Percentiles rank a stretch among this genome's conserved stretches.
Conservation (phyloP, 108 stramenopile genomes). For the Skeletonema tropicum region DNA sequence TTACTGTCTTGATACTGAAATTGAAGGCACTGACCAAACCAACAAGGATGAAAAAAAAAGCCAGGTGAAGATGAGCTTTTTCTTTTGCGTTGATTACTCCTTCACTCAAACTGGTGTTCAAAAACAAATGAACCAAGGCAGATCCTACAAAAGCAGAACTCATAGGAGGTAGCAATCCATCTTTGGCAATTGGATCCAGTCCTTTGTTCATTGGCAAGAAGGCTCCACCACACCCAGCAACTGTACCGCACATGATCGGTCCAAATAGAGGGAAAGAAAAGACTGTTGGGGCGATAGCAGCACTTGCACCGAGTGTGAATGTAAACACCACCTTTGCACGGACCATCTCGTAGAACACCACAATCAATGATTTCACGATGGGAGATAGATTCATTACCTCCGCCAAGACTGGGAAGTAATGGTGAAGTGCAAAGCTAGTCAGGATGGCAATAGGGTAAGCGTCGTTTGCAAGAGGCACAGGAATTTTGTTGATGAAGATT, state of each 20-base stretch:
- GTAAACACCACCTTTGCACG: conserved; percentile 81
- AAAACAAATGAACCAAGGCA: conserved; percentile 76
- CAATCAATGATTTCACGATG: conserved; percentile 51
- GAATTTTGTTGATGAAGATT: conserved; percentile 78
- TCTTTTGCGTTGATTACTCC: conserved; percentile 63
- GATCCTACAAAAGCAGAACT: conserved; percentile 76
- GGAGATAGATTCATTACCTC: conserved; percentile 68
- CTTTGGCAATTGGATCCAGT: conserved; percentile 75
- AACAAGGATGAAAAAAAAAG: conserved; percentile 73
- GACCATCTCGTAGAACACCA: conserved; percentile 69
- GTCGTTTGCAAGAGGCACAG: conserved; percentile 81
- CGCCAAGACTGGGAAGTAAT: conserved; percentile 76
- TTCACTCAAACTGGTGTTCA: conserved; percentile 64
- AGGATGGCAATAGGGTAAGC: conserved; percentile 84
- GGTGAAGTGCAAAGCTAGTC: conserved; percentile 70
- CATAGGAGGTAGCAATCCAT: conserved; percentile 79
- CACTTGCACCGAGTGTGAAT: conserved; percentile 66
- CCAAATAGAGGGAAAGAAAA: conserved; percentile 86
- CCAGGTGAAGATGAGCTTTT: conserved; percentile 78
- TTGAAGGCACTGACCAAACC: conserved; percentile 48
- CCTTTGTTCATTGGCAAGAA: conserved; percentile 91
- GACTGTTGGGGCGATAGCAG: conserved; percentile 66
- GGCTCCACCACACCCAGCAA: conserved; percentile 88
- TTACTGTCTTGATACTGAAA: conserved; percentile 17
- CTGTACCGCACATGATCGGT: conserved; percentile 89